phyloP scores from a whole-genome alignment of 1,139 yeast species.

The Blastobotrys serpentis region DNA sequence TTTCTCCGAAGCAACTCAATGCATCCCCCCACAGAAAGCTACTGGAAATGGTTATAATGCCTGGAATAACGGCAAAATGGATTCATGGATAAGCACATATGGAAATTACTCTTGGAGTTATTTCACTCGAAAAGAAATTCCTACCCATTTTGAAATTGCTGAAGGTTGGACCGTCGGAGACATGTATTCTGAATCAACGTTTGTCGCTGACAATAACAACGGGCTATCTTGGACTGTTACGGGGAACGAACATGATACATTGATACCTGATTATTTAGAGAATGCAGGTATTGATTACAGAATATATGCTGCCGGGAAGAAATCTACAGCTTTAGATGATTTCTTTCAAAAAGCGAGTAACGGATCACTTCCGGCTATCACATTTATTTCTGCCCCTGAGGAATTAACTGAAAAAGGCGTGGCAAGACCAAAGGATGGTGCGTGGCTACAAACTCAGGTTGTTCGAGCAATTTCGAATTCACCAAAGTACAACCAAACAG shows the following conservation, averaged over 20 bases:
- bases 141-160: conserved; percentile 29
- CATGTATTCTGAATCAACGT: conserved; percentile 32
- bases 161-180: conserved; percentile 32
- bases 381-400: conserved; percentile 31
- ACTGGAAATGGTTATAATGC: conserved; percentile 30
- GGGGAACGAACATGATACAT: not conserved
- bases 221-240: not conserved
- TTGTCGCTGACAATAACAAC: conserved; percentile 22
- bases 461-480: conserved; percentile 28
- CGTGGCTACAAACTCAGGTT: conserved; percentile 30
- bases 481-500: conserved; percentile 29
- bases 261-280: not conserved
- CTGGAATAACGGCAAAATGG: conserved; percentile 29
- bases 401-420: conserved; percentile 33
- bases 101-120: conserved; percentile 31
- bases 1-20: conserved; percentile 27
- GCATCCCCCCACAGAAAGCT: conserved; percentile 14
- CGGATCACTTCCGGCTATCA: conserved; percentile 31
- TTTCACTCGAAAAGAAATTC: conserved; percentile 26
- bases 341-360: conserved; percentile 17
- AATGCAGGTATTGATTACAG: not conserved
- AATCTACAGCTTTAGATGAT: not conserved
- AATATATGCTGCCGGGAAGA: not conserved
- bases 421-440: conserved; percentile 28
- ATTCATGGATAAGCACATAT: conserved; percentile 30